These are phyloP conservation scores for Colletotrichum costaricense DNA, from an alignment of 2,329 filamentous ascomycete genomes.

Conservation along the genomic window DNA sequence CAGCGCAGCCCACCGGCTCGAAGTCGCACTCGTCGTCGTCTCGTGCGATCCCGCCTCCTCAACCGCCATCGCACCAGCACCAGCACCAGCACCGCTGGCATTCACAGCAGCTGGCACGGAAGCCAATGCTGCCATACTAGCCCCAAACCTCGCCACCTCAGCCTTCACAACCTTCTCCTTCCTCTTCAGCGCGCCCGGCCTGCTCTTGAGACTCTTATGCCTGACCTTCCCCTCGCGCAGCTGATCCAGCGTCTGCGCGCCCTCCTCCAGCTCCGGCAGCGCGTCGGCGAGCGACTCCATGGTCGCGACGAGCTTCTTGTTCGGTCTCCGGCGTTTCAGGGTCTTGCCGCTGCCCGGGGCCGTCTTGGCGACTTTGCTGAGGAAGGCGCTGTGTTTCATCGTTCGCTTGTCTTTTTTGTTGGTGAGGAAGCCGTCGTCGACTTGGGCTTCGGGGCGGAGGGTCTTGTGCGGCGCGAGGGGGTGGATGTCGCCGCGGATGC, in stretches of 20 bases:
- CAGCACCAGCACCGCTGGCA: conserved; percentile 9
- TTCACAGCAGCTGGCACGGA: conserved; percentile 42
- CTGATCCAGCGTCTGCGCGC: conserved; percentile 56
- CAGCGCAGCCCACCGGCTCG: conserved; percentile 82
- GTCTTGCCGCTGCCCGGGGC: conserved; percentile 52
- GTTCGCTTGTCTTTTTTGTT: conserved; percentile 86
- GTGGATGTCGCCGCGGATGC: conserved; percentile 60
- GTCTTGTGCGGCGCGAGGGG: conserved; percentile 63
- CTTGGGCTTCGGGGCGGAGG: conserved; percentile 62
- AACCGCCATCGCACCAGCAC: conserved; percentile 30
- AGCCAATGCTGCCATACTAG: conserved; percentile 82
- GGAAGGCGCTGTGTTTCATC: conserved; percentile 84
- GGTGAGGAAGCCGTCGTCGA: conserved; percentile 70
- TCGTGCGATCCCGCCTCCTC: conserved; percentile 34
- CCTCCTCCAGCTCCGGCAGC: conserved; percentile 72
- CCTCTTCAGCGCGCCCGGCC: conserved; percentile 83
- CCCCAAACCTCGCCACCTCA: conserved; percentile 87
- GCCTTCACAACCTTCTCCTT: conserved; percentile 83
- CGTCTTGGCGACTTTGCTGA: conserved; percentile 72
- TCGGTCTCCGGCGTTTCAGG: conserved; percentile 74
- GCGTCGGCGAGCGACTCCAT: conserved; percentile 84
- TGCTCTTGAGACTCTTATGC: conserved; percentile 79
- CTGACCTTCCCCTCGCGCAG: conserved; percentile 70
- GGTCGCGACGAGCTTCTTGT: conserved; percentile 82
- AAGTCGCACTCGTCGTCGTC: conserved; percentile 49